Conservation (phyloP, 371 early-diverging fungal species). For the Mucor saturninus region DNA sequence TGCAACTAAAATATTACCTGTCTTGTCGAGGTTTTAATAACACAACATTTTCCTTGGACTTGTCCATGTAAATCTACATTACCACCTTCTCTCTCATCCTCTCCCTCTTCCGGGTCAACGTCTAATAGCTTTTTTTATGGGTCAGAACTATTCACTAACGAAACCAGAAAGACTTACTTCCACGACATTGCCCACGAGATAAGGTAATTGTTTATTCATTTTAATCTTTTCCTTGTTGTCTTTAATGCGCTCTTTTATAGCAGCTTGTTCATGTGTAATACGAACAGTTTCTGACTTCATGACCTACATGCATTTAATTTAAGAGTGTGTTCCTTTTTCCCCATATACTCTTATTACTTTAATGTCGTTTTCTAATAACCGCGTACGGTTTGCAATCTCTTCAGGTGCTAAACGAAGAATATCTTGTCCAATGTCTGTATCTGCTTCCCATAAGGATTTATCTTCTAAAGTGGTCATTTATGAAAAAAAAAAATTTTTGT, state of each 20-base stretch:
- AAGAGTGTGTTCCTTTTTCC: too few species aligned
- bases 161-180: constrained; percentile 68
- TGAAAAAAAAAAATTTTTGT: too few species aligned
- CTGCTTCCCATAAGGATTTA: constrained; percentile 68
- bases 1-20: constrained; percentile 62
- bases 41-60: constrained; percentile 97
- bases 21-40: constrained; percentile 96
- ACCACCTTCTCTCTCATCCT: constrained; percentile 85
- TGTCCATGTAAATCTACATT: constrained; percentile 92
- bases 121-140: constrained; percentile 78
- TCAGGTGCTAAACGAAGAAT: constrained; percentile 88
- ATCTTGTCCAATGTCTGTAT: constrained; percentile 86
- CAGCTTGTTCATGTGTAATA: constrained; percentile 86
- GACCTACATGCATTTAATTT: constrained; percentile 55
- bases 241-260: constrained; percentile 93
- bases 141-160: background rate
- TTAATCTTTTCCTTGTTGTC: constrained; percentile 99
- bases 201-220: constrained; percentile 98
- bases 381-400: constrained; percentile 90
- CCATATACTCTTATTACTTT: constrained; percentile 63
- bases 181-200: constrained; percentile 98
- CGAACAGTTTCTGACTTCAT: constrained; percentile 91
- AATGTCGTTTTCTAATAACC: constrained; percentile 96
- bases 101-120: constrained; percentile 82
- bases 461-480: constrained; percentile 72